Base-by-base conservation (phyloP, 1,139 yeast species). In the Casaregolazyma lundiana region DNA sequence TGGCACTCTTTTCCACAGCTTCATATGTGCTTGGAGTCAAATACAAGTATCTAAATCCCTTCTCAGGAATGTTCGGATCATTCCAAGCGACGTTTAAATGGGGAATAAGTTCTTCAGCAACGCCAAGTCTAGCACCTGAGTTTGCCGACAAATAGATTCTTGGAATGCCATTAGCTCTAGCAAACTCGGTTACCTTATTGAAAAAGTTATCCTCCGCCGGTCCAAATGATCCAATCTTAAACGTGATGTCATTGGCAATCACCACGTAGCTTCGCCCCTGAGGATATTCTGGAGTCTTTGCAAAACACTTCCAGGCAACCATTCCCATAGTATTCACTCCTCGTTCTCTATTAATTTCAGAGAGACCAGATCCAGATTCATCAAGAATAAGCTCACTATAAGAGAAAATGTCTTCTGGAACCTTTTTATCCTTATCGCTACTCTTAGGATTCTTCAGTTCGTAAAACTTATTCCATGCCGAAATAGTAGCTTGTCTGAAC, bases 121-220 rank as follows among this genome's bases (percentile, higher is more conserved):
- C 80, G 63, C 98, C 98, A 57, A 92, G 87, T 74, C 98, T 83
- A 41, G 98, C 98, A 74, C 98, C 98, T 50, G 97, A 89, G 76
- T 92, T 92, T 36, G 98, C 98, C 57, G 97, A 88, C 61, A 92
- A 76, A 68, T 92, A 94, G 51, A 92, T 80, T 72, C 98, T 78
- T 63, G 98, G 98, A 58, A 94, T 81, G 50, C 98, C 98, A 57
- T 82, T 76, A 63, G 78, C 76, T 70, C 96, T 80, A 21, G 97
- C 97, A 56, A 83, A 76, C 60, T 88, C 95, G 38, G 98, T 92
- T 57, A 94, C 96, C 65, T 84, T 82, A 73, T 86, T 78, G 76
- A 92, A 92, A 73, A 82, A 92, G 50, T 71, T 73, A 69, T 92
- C 98, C 72, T 92, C 98, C 59, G 79, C 84, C n/a, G 98, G 98